Evolutionary conservation across 1,284 basidiomycete species (phyloP).

Genomic region (Athelia psychrophila): DNA sequence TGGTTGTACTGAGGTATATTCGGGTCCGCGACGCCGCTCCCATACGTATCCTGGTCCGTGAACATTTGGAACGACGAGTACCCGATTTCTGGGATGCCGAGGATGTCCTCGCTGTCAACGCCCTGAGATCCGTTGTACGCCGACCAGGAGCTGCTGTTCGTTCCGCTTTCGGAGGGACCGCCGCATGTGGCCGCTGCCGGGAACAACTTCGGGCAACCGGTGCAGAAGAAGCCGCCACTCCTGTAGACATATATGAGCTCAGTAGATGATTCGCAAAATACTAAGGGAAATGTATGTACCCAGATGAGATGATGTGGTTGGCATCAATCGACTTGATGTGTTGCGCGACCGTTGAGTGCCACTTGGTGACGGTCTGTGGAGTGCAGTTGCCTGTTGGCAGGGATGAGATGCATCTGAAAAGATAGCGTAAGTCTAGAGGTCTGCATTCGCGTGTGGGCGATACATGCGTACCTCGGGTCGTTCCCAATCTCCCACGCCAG

Average conservation of each 20-base stretch:
- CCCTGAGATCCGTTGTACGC: slow-evolving; percentile 58
- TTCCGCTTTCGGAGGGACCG: slow-evolving; percentile 35
- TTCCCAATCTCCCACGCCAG: slow-evolving; percentile 66
- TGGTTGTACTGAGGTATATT: slow-evolving; percentile 48
- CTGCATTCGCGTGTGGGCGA: too few relatives aligned
- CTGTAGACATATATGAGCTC: slow-evolving; percentile 27
- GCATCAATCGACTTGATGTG: slow-evolving; percentile 50
- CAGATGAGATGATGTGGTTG: slow-evolving; percentile 63
- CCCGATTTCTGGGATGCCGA: slow-evolving; percentile 51
- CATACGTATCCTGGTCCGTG: slow-evolving; percentile 61
- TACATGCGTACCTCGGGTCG: slow-evolving; percentile 52
- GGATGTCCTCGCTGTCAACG: slow-evolving; percentile 65
- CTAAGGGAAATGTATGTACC: too few relatives aligned
- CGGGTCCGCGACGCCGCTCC: slow-evolving; percentile 37
- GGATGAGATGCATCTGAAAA: slow-evolving; percentile 57
- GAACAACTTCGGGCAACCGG: slow-evolving; percentile 55
- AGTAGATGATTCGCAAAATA: too few relatives aligned
- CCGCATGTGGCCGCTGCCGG: slow-evolving; percentile 28
- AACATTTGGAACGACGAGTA: slow-evolving; percentile 62
- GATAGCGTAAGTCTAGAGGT: too few relatives aligned
- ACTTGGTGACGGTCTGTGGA: slow-evolving; percentile 49
- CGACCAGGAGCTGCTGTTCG: slow-evolving; percentile 34
- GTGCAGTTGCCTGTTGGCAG: slow-evolving; percentile 44
- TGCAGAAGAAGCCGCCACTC: slow-evolving; percentile 55
- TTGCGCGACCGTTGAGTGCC: slow-evolving; percentile 47